phyloP scores from a whole-genome alignment of 257 asterid species.

The Solanum corneliomulleri region DNA sequence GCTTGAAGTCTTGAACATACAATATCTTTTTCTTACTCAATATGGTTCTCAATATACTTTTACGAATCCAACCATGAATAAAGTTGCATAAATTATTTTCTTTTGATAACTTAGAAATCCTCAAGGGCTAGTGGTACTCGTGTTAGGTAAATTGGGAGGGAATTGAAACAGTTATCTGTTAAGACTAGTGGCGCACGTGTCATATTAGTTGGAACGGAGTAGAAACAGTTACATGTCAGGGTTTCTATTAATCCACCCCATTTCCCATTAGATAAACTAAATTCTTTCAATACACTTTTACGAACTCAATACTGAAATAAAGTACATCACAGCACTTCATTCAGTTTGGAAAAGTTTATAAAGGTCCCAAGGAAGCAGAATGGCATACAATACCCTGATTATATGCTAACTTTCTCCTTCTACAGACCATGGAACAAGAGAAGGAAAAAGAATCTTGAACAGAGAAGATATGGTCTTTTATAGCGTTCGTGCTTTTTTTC shows the following conservation, averaged over 20 bases:
- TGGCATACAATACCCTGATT: not conserved
- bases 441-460: not conserved
- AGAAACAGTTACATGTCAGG: not conserved
- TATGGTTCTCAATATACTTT: not conserved
- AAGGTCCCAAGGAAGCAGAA: not conserved
- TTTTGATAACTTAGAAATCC: not conserved
- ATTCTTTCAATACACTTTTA: not conserved
- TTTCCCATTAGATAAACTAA: not conserved
- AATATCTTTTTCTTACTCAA: not conserved
- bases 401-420: not conserved
- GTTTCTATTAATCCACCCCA: not conserved
- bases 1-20: not conserved
- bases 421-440: not conserved
- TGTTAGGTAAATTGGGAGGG: not conserved
- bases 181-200: not conserved
- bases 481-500: not conserved
- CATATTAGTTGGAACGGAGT: not conserved
- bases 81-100: not conserved
- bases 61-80: not conserved
- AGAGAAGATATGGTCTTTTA: not conserved
- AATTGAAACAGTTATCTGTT: not conserved
- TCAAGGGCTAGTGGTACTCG: not conserved
- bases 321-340: not conserved
- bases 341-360: not conserved
- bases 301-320: not conserved